A percentile compares a stretch with the other conserved stretches of the same genome.
Evolutionary conservation across 352 stramenopile genomes (phyloP).

Genomic region (Phytophthora meadii): DNA sequence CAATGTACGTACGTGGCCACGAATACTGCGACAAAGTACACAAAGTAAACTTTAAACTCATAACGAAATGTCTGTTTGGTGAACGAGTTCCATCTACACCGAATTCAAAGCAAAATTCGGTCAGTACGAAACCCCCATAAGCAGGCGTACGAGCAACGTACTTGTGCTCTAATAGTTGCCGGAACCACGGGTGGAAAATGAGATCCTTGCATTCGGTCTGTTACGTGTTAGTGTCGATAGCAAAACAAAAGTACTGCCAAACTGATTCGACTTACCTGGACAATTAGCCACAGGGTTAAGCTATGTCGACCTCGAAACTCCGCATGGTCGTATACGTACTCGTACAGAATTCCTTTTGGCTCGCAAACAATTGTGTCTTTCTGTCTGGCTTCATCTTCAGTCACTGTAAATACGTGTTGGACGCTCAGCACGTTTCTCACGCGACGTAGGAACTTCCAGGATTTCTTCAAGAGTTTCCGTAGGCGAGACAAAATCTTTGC

Average conservation of each 20-base stretch:
- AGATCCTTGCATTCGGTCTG: conserved; percentile 85
- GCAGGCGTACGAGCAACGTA: conserved; percentile 18
- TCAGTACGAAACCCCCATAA: no score
- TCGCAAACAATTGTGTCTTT: conserved; percentile 77
- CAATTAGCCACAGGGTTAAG: conserved; percentile 64
- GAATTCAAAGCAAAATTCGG: no score
- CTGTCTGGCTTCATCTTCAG: conserved; percentile 40
- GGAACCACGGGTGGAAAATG: conserved; percentile 79
- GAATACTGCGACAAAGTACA: conserved; percentile 81
- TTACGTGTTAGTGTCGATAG: background rate
- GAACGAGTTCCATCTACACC: conserved; percentile 77
- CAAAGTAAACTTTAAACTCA: conserved; percentile 80
- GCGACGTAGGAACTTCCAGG: conserved; percentile 56
- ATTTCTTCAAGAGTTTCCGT: conserved; percentile 48
- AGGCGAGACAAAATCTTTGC: conserved; percentile 36
- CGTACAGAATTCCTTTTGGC: conserved; percentile 82
- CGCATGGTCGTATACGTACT: conserved; percentile 84
- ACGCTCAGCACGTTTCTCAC: conserved; percentile 68
- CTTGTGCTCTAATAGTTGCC: conserved; percentile 83
- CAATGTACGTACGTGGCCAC: conserved; percentile 59
- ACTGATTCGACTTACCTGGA: conserved; percentile 48
- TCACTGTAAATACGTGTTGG: conserved; percentile 65
- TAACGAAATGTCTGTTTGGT: conserved; percentile 68
- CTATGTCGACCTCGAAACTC: conserved; percentile 69
- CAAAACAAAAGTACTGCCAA: background rate